Evolutionary conservation across 2,329 filamentous ascomycete genomes (phyloP), one percentile per base, ranked within the genome.

Genomic region (Hortaea werneckii): DNA sequence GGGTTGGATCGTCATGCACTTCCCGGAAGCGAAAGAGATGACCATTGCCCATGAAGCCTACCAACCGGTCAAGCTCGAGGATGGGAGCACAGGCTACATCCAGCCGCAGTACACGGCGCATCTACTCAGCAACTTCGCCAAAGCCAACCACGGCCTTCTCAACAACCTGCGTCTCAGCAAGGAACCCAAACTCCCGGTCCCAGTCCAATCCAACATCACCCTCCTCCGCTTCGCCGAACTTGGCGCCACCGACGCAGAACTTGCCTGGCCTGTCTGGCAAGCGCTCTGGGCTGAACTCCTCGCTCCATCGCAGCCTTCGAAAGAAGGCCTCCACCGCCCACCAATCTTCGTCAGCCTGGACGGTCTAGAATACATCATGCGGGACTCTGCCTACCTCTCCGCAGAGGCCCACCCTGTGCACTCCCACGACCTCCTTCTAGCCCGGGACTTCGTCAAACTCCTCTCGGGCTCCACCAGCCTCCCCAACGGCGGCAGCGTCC

Each of bases 1-100:
- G 64, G 77, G 84, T 28, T 96, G 89, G 87, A 75, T 95, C 39
- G 88, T 96, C 40, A 75, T 98, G 48, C 83, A 86, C 60, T 76
- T 96, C 43, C 89, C 92, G 34, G 88, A 98, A 87, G 90, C 80
- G 45, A 82, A 89, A 60, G 89, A 95, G 46, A 72, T 95, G 41
- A 82, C 83, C 52, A 85, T 82, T 52, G 87, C 80, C 42, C 77
- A 83, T 59, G 94, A 86, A 37, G 82, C 88, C 50, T 98, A 95
- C 68, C 74, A 79, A 2, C 79, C 82, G 1, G 71, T 89, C 46
- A 74, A 77, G 26, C 75, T 75, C 39, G 67, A 71, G 13, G 61
- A 67, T 5, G 51, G 56, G 8, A 71, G 74, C 5, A 61, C 65
- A 9, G 66, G 74, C 49, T 96, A 89, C 70, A 75, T 80, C 49